phyloP scores from a whole-genome alignment of 352 stramenopile genomes.

The Pythium angustatum region DNA sequence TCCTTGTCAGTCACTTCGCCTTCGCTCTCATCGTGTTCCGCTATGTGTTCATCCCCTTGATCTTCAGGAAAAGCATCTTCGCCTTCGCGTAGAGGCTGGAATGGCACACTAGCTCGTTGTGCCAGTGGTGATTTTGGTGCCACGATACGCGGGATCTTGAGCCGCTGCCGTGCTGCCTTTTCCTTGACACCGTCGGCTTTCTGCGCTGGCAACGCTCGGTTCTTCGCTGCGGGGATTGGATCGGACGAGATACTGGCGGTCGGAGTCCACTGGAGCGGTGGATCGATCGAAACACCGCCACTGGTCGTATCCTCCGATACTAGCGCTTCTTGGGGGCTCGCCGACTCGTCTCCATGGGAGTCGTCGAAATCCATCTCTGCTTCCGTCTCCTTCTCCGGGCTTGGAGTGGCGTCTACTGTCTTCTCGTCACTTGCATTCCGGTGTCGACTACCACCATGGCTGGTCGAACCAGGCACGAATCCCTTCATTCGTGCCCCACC shows the following conservation, averaged over 20 bases:
- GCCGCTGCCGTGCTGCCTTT: neutral
- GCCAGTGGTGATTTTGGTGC: neutral
- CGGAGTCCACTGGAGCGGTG: neutral
- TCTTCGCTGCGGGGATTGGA: neutral
- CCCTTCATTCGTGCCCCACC: conserved; percentile 6
- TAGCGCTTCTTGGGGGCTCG: neutral
- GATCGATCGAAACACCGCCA: neutral
- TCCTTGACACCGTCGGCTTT: neutral
- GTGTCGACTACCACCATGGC: neutral
- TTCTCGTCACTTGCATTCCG: neutral
- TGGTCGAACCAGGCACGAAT: neutral
- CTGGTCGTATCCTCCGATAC: neutral
- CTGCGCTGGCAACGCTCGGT: neutral
- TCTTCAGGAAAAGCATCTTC: conserved; percentile 20
- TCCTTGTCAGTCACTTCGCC: neutral
- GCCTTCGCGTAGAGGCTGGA: conserved; percentile 9
- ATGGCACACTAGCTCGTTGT: neutral
- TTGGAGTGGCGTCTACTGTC: no score
- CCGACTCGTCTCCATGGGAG: conserved; percentile 15
- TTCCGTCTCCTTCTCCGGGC: conserved; percentile 23
- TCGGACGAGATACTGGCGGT: neutral
- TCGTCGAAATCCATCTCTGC: conserved; percentile 30
- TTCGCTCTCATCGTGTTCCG: neutral
- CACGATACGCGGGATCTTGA: conserved; percentile 17
- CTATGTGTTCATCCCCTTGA: conserved; percentile 7